These are phyloP conservation scores for Entamoeba dispar DNA, from an alignment of 208 protist species.

Conservation along the genomic window DNA sequence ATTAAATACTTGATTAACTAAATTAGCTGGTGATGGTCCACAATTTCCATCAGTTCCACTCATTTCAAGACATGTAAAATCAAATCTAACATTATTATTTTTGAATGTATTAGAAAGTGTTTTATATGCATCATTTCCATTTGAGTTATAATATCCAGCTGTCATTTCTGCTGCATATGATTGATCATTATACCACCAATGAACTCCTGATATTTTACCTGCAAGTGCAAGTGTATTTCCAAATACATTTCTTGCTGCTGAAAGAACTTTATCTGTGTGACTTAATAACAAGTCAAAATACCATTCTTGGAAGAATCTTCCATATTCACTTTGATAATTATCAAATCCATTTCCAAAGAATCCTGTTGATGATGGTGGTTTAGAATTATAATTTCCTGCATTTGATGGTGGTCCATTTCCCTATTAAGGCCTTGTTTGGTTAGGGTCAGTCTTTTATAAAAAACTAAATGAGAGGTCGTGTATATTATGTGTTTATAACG, in stretches of 20 bases:
- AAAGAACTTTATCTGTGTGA: constrained; percentile 28
- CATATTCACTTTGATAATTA: constrained; percentile 19
- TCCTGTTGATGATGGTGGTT: background rate
- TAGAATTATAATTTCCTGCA: too few species aligned
- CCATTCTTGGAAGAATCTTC: constrained; percentile 40
- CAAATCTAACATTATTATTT: too few species aligned
- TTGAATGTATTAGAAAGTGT: too few species aligned
- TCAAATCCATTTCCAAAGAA: background rate
- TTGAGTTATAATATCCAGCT: too few species aligned
- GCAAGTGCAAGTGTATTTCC: too few species aligned
- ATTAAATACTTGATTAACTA: background rate
- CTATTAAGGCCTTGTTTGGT: constrained; percentile 8
- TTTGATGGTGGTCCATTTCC: background rate
- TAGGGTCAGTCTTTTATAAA: too few species aligned
- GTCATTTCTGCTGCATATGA: constrained; percentile 44
- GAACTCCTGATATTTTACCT: constrained; percentile 44
- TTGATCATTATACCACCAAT: constrained; percentile 39
- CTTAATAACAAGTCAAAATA: constrained; percentile 25
- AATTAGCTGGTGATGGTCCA: background rate
- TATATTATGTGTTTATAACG: too few species aligned
- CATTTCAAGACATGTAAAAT: too few species aligned
- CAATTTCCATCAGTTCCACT: too few species aligned
- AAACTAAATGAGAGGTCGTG: too few species aligned
- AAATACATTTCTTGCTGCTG: constrained; percentile 8
- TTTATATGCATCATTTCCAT: too few species aligned